A percentile compares a stretch with the other conserved stretches of the same genome.
Conservation (phyloP, 2,329 filamentous ascomycete species). For the Fusarium sp. region DNA sequence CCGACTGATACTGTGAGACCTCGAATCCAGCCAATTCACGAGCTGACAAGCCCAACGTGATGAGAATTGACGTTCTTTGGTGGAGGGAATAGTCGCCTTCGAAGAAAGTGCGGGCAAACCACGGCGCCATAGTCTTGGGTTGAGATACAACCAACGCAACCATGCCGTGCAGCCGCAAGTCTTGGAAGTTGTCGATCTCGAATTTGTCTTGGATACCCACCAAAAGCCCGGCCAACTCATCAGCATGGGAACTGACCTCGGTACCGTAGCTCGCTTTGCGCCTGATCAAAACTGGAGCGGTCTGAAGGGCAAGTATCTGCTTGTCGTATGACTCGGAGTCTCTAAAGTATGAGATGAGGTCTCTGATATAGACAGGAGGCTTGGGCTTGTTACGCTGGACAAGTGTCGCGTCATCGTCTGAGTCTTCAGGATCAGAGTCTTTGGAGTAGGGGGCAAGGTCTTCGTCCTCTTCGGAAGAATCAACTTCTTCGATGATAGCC, state of each 20-base stretch:
- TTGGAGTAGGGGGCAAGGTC: slow-evolving; percentile 86
- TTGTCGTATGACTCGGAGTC: slow-evolving; percentile 88
- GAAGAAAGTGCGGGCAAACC: slow-evolving; percentile 89
- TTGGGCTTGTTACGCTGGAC: slow-evolving; percentile 86
- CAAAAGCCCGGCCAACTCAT: slow-evolving; percentile 83
- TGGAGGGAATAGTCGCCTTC: slow-evolving; percentile 91
- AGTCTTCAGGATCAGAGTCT: slow-evolving; percentile 90
- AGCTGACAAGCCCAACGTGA: slow-evolving; percentile 84
- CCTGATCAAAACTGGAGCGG: slow-evolving; percentile 84
- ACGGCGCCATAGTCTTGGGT: slow-evolving; percentile 83
- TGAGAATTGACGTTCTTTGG: slow-evolving; percentile 86
- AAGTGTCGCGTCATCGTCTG: slow-evolving; percentile 91
- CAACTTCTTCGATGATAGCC: slow-evolving; percentile 76
- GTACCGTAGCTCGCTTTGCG: slow-evolving; percentile 90
- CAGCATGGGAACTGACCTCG: slow-evolving; percentile 86
- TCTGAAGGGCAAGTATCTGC: slow-evolving; percentile 83
- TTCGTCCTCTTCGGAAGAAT: slow-evolving; percentile 72
- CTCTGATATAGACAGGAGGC: slow-evolving; percentile 91
- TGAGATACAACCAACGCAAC: slow-evolving; percentile 84
- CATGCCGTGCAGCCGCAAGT: slow-evolving; percentile 83
- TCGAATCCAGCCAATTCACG: slow-evolving; percentile 88
- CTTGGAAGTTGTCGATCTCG: slow-evolving; percentile 83
- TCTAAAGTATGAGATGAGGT: slow-evolving; percentile 83
- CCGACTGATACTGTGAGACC: slow-evolving; percentile 64
- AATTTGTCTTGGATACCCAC: slow-evolving; percentile 89